Evolutionary conservation across 176 grass and related monocot species (phyloP).

Genomic region (Puccinellia tenuiflora): DNA sequence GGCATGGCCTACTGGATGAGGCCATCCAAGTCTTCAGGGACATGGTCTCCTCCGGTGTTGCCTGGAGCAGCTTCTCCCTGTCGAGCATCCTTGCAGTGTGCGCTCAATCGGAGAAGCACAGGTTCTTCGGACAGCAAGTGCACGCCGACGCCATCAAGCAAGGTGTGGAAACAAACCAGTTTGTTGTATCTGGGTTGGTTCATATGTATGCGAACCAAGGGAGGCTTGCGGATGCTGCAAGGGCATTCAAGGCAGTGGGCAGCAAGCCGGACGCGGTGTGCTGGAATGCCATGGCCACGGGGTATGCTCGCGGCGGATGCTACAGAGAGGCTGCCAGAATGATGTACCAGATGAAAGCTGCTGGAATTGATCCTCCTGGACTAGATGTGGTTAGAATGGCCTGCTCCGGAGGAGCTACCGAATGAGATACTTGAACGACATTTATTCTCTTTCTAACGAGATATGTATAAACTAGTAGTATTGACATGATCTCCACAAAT

Average conservation of each 20-base stretch:
- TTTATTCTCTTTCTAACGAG: neutral
- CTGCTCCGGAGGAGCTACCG: conserved; percentile 20
- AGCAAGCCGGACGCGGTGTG: conserved; percentile 36
- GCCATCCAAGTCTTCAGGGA: no score
- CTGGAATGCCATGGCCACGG: conserved; percentile 65
- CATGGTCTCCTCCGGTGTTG: no score
- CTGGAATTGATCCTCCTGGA: conserved; percentile 42
- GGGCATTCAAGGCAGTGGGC: conserved; percentile 40
- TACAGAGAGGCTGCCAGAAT: conserved; percentile 51
- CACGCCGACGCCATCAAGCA: conserved; percentile 68
- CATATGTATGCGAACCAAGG: conserved; percentile 72
- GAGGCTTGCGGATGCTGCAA: conserved; percentile 38
- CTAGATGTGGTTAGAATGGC: conserved; percentile 39
- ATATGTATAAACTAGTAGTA: neutral
- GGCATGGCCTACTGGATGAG: no score
- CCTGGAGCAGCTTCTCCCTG: no score
- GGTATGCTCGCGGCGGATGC: conserved; percentile 45
- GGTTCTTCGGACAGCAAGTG: conserved; percentile 51
- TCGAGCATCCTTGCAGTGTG: no score
- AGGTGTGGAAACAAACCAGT: conserved; percentile 46
- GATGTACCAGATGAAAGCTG: conserved; percentile 62
- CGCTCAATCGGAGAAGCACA: conserved; percentile 31
- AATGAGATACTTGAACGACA: neutral
- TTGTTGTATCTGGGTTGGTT: conserved; percentile 57
- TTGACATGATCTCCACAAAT: neutral